Evolutionary conservation across 2,329 filamentous ascomycete genomes (phyloP), one percentile per base, ranked within the genome.

Genomic region (Exophiala spinifera): DNA sequence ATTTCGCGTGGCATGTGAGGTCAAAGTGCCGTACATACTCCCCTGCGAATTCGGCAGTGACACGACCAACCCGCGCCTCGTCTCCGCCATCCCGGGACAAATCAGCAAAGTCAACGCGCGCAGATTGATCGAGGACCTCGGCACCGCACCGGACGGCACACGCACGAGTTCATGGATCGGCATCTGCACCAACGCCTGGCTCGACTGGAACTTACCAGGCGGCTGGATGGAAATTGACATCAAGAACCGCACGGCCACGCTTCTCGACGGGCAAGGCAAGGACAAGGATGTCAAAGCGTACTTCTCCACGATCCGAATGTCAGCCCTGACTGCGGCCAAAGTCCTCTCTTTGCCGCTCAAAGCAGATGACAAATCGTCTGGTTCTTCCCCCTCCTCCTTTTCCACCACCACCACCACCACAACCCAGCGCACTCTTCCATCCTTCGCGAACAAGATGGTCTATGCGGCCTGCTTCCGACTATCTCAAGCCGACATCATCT

Each of bases 131-230:
- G 44, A 34, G 14, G 20, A 46, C 14, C 44, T 46, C 7, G 44
- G 44, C 31, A 34, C 31, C 20, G 21, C 23, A n/a, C n/a, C 14
- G 5, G 25, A 46, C 21, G 44, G 44, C 44, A 46, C 14, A 14
- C 44, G 44, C 21, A 46, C 44, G 6, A 46, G 44, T 15, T 31
- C 21, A 6, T 46, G 44, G 44, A 46, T 46, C 13, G 44, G 44
- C 44, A 34, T 46, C 23, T 21, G n/a, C 44, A 46, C 31, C 44
- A 46, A 46, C 31, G 25, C 44, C 25, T 46, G 44, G 44, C 13
- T 33, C 15, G 44, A 46, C 21, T 46, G 44, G 44, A 46, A 23
- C 21, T 23, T 46, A 11, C 20, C 44, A 10, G 44, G 31, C 15
- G 44, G 44, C 25, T 46, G 31, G 23, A 17, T 46, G 8, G 44